phyloP scores from a whole-genome alignment of 768 basidiomycete genomes.

The Pleurotus sapidus region DNA sequence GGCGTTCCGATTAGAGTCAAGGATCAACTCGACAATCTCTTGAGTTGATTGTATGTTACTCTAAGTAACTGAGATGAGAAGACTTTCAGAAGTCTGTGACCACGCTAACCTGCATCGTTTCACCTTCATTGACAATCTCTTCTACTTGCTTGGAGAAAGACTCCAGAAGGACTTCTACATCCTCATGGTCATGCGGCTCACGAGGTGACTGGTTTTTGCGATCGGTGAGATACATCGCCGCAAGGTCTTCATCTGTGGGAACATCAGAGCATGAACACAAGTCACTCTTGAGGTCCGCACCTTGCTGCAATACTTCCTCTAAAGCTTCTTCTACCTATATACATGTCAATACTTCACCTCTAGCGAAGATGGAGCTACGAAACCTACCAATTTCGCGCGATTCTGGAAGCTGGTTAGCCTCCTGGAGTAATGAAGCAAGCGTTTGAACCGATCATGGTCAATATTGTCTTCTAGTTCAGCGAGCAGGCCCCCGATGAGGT shows the following conservation, averaged over 20 bases:
- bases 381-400: conserved; percentile 74
- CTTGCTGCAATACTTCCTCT: conserved; percentile 90
- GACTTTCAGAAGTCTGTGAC: not conserved
- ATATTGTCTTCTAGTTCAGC: conserved; percentile 95
- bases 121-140: conserved; percentile 92
- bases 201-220: conserved; percentile 64
- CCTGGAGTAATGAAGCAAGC: conserved; percentile 88
- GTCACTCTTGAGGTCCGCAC: conserved; percentile 32
- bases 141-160: conserved; percentile 96
- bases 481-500: conserved; percentile 84
- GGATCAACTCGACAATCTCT: conserved; percentile 95
- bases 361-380: not conserved
- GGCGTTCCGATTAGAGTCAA: conserved; percentile 94
- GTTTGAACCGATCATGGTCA: conserved; percentile 91
- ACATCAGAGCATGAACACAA: not conserved
- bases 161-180: conserved; percentile 90
- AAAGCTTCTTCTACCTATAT: conserved; percentile 82
- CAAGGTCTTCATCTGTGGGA: conserved; percentile 82
- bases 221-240: conserved; percentile 93
- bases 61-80: conserved; percentile 31
- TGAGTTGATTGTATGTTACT: conserved; percentile 95
- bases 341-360: not conserved
- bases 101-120: conserved; percentile 69
- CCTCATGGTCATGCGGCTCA: conserved; percentile 81
- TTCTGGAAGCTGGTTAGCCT: conserved; percentile 88